phyloP scores from a whole-genome alignment of 2,329 filamentous ascomycete genomes.

The Colletotrichum destructivum region DNA sequence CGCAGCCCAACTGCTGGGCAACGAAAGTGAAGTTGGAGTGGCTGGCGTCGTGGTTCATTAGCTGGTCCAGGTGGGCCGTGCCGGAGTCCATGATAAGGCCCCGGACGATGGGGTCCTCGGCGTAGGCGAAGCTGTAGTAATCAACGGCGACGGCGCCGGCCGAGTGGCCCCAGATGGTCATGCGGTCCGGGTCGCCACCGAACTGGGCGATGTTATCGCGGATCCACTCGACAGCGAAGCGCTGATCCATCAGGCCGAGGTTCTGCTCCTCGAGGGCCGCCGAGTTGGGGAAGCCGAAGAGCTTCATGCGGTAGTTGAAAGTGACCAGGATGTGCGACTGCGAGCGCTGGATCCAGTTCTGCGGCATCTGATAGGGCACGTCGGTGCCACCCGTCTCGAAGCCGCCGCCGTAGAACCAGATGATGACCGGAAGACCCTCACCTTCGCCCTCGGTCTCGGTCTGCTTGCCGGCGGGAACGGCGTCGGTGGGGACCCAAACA shows the following conservation, averaged over 20 bases:
- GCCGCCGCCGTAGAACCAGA: constrained; percentile 49
- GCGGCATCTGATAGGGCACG: constrained; percentile 48
- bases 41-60: constrained; percentile 51
- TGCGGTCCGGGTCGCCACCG: constrained; percentile 63
- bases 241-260: constrained; percentile 68
- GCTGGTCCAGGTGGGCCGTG: constrained; percentile 47
- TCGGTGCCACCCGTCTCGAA: constrained; percentile 48
- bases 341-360: constrained; percentile 49
- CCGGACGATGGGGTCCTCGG: constrained; percentile 57
- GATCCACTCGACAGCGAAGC: constrained; percentile 67
- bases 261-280: constrained; percentile 55
- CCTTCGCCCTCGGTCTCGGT: background rate
- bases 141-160: constrained; percentile 59
- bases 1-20: constrained; percentile 54
- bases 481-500: constrained; percentile 52
- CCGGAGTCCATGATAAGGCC: constrained; percentile 57
- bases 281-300: constrained; percentile 52
- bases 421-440: constrained; percentile 38
- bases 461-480: constrained; percentile 17
- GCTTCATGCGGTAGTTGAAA: constrained; percentile 51
- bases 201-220: constrained; percentile 65
- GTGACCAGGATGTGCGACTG: constrained; percentile 49
- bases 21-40: constrained; percentile 58
- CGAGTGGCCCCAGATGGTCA: constrained; percentile 64
- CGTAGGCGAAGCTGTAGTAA: constrained; percentile 59